Percentiles rank a stretch among this genome's conserved stretches.
phyloP scores from a whole-genome alignment of 352 stramenopile species.

The Aphanomyces euteiches region DNA sequence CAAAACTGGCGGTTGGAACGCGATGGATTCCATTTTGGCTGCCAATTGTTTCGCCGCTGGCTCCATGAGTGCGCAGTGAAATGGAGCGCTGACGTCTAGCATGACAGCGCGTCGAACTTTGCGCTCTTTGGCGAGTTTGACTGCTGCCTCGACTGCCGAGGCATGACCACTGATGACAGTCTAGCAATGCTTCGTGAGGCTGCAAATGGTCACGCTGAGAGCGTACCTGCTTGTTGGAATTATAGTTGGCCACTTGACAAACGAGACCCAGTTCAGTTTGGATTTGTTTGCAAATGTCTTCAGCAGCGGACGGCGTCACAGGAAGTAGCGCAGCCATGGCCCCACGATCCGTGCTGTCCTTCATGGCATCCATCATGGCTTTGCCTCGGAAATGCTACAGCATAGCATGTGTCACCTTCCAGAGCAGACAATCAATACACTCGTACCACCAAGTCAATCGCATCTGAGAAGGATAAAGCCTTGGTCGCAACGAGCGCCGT shows the following conservation, averaged over 20 bases:
- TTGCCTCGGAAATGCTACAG: conserved; percentile 55
- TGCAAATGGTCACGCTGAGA: not conserved
- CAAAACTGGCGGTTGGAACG: conserved; percentile 41
- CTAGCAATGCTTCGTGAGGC: conserved; percentile 15
- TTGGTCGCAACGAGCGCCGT: conserved; percentile 71
- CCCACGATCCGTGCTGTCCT: conserved; percentile 38
- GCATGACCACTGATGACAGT: conserved; percentile 69
- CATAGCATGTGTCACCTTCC: not conserved
- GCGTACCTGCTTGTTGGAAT: conserved; percentile 75
- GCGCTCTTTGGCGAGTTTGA: conserved; percentile 62
- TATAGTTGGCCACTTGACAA: conserved; percentile 86
- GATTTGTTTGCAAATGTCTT: conserved; percentile 51
- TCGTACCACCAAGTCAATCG: conserved; percentile 59
- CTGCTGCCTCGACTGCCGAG: conserved; percentile 47
- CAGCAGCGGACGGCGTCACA: conserved; percentile 44
- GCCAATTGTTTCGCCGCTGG: conserved; percentile 51
- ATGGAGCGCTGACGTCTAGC: conserved; percentile 79
- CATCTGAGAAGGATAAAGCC: conserved; percentile 60
- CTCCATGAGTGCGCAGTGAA: conserved; percentile 79
- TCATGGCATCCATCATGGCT: conserved; percentile 64
- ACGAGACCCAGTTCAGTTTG: conserved; percentile 39
- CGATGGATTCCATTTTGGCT: conserved; percentile 38
- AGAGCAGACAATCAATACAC: not conserved
- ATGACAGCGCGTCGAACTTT: conserved; percentile 64
- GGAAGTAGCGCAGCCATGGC: conserved; percentile 81